Evolutionary conservation across 2,329 filamentous ascomycete species (phyloP), one percentile per base, ranked within the genome.

Genomic region (Tolypocladium ovalisporum): DNA sequence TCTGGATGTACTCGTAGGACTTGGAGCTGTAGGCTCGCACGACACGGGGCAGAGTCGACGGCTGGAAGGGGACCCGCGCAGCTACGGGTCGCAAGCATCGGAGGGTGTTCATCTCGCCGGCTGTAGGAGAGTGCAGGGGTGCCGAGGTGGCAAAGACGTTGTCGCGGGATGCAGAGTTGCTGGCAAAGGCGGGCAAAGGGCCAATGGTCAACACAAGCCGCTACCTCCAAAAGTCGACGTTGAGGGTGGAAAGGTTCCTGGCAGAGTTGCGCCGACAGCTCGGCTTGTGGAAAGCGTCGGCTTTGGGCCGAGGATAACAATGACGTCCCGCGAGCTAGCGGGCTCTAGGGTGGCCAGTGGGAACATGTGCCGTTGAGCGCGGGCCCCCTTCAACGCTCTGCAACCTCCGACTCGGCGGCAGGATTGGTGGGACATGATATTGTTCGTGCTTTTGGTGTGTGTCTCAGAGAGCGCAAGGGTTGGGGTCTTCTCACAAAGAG

Each of bases 1-100:
- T 85, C 64, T 94, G 78, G 65, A 97, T 86, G 73, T 87, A 87
- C 69, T 97, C 88, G 74, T 95, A 97, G 56, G 73, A 70, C 61
- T 71, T 74, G 56, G 79, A 78, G 58, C 79, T 81, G 62, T 80
- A 81, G 60, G 74, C 72, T 55, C 82, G 79, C 60, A 75, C 70
- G 54, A 84, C 70, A 55, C 79, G 76, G 52, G 85, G 83, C 39
- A 86, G 74, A 47, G 79, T 79, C 54, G 76, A 77, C 47, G 78
- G 73, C 66, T 81, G 80, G 67, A 88, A 80, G 34, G 71, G 65
- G 56, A 71, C 65, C 51, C 62, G 62, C 54, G 64, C 59, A 67
- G 82, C 80, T 61, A 83, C 72, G 52, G 88, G 81, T 69, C 83
- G 79, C 66, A 87, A 71, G 64, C 77, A 79, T 64, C 82, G 79